These are phyloP conservation scores for Guadua angustifolia DNA, from an alignment of 176 grass and related monocot genomes.

Conservation along the genomic window DNA sequence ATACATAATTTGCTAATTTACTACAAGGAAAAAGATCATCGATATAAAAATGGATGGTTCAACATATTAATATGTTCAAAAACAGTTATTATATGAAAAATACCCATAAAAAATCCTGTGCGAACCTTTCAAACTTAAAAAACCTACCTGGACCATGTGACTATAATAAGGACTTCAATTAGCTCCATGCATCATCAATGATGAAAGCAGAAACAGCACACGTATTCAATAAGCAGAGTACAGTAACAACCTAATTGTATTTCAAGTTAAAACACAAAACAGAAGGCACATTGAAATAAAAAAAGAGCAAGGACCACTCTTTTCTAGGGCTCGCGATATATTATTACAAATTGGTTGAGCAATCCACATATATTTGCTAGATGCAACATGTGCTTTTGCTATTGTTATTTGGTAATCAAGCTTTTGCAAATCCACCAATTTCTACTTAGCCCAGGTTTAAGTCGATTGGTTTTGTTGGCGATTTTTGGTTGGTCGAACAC, in stretches of 20 bases:
- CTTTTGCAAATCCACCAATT: background rate
- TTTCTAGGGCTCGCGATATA: background rate
- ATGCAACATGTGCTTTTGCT: background rate
- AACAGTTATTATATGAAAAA: background rate
- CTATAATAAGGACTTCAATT: background rate
- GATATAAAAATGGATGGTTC: background rate
- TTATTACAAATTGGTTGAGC: background rate
- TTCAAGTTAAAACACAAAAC: background rate
- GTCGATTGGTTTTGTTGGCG: background rate
- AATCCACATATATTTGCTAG: background rate
- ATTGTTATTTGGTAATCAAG: background rate
- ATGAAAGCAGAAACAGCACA: constrained; percentile 5
- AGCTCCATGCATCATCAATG: background rate
- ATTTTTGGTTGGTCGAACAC: background rate
- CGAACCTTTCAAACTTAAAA: constrained; percentile 13
- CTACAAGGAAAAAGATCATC: background rate
- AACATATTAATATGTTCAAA: constrained; percentile 9
- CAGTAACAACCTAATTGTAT: background rate
- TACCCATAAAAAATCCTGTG: background rate
- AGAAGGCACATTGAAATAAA: background rate
- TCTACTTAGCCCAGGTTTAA: background rate
- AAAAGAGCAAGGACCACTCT: background rate
- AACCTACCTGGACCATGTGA: constrained; percentile 5
- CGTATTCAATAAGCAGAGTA: constrained; percentile 8
- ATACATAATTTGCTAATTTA: background rate